Base-by-base conservation (phyloP, 805 yeast species). In the Helenozyma rhizophorensis region DNA sequence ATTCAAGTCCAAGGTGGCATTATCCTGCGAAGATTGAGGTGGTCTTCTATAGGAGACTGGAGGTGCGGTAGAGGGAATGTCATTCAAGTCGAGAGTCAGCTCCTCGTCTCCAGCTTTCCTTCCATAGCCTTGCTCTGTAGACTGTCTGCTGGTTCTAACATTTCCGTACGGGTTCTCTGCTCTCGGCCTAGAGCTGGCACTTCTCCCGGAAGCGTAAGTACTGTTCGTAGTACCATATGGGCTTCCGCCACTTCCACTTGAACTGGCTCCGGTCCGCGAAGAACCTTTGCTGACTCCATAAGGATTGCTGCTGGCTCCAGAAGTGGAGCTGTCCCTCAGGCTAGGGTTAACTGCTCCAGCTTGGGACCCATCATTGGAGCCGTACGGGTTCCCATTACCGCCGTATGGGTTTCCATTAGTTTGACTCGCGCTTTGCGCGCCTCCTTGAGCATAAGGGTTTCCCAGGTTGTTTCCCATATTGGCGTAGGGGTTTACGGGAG, bases 401-500 rank as follows among this genome's bases (percentile, higher is more conserved):
- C 21, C 29, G 10, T 5, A 28, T n/a, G 15, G 28, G 11, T 17
- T 34, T 4, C 36, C 33, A 15, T 24, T 33, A 12, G 34, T 34
- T n/a, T 27, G 21, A 14, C 24, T 3, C 23, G 11, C 10, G n/a
- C 26, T 23, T 27, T 23, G 28, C 23, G 27, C 30, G 6, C 34
- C 33, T n/a, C 16, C 23, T n/a, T 21, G 16, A 9, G 40, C 39
- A 18, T 45, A 45, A 3, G 51, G 52, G 30, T 47, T 47, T 2
- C 33, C 39, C 10, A 28, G 28, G 5, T 27, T 28, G 22, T 24
- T 30, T 28, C 29, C 33, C 23, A 63, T 46, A 31, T 58, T 60
- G 23, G 67, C 65, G 40, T 65, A 64, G 0, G 74, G 70, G 36
- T 67, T 67, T 7, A 51, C 65, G 1, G 71, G 72, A 2, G 61